Percentiles rank a stretch among this genome's conserved stretches.
Conservation (phyloP, 2,329 filamentous ascomycete species). For the Leptographium procerum region DNA sequence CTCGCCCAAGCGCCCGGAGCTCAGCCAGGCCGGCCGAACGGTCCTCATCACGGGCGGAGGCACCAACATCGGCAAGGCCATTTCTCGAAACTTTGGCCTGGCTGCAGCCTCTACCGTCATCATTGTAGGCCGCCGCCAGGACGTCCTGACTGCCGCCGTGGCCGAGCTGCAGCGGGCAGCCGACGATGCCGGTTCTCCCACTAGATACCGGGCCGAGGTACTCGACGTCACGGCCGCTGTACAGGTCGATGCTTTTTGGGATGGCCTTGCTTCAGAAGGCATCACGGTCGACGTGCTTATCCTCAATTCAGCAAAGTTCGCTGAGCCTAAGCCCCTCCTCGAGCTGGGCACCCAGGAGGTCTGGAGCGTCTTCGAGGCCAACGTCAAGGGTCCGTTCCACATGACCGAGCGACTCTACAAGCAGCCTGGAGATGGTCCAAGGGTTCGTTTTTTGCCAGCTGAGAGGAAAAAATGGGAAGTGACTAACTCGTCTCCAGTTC, state of each 20-base stretch:
- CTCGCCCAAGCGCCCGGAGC: constrained; percentile 22
- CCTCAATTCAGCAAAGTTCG: constrained; percentile 18
- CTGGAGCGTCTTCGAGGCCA: constrained; percentile 12
- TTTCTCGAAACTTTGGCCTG: constrained; percentile 4
- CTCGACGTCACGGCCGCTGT: constrained; percentile 1
- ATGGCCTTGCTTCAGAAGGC: background rate
- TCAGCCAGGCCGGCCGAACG: constrained; percentile 32
- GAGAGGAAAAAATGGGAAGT: background rate
- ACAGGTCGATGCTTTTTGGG: constrained; percentile 2
- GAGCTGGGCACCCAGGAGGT: constrained; percentile 9
- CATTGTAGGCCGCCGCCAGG: constrained; percentile 6
- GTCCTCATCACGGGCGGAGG: constrained; percentile 11
- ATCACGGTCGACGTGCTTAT: constrained; percentile 22
- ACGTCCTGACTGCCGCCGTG: constrained; percentile 1
- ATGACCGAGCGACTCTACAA: constrained; percentile 10
- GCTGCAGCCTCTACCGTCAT: constrained; percentile 7
- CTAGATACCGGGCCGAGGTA: background rate
- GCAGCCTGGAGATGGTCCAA: constrained; percentile 6
- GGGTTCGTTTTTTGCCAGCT: background rate
- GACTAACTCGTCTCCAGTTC: background rate
- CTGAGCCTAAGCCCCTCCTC: constrained; percentile 1
- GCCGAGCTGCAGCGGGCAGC: background rate
- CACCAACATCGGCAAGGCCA: constrained; percentile 8
- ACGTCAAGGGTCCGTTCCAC: constrained; percentile 12
- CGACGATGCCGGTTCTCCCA: background rate